These are phyloP conservation scores for Kluyveromyces aestuarii DNA, from an alignment of 805 yeast genomes.

Conservation along the genomic window DNA sequence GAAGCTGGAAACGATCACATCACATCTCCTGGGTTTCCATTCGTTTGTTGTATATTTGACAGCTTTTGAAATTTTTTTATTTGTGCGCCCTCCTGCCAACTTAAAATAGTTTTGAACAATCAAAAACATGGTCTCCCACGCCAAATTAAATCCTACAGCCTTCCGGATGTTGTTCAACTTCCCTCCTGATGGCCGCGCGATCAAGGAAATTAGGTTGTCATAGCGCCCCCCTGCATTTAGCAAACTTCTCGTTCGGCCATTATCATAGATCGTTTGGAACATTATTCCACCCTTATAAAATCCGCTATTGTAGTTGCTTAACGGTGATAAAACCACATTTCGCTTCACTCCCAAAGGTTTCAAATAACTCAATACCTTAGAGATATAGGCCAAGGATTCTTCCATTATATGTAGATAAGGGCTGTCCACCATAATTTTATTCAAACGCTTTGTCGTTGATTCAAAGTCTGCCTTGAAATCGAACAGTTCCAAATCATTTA, in stretches of 20 bases:
- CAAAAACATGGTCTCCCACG: constrained; percentile 56
- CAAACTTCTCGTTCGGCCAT: constrained; percentile 37
- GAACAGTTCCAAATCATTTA: constrained; percentile 73
- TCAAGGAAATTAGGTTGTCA: constrained; percentile 58
- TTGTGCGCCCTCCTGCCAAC: constrained; percentile 24
- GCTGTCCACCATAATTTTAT: constrained; percentile 65
- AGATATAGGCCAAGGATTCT: constrained; percentile 51
- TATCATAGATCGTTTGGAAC: constrained; percentile 78
- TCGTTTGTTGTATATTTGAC: constrained; percentile 31
- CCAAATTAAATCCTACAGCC: constrained; percentile 84
- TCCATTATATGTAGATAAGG: constrained; percentile 55
- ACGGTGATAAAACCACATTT: constrained; percentile 60
- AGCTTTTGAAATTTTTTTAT: constrained; percentile 29
- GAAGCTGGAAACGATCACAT: constrained; percentile 69
- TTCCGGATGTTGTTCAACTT: constrained; percentile 30
- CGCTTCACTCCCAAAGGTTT: constrained; percentile 51
- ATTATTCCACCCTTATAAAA: constrained; percentile 76
- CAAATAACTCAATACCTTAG: constrained; percentile 45
- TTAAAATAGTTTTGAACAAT: constrained; percentile 41
- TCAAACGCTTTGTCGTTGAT: constrained; percentile 51
- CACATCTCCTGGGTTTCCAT: constrained; percentile 61
- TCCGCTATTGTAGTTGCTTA: constrained; percentile 72
- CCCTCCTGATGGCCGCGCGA: constrained; percentile 47
- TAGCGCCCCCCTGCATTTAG: constrained; percentile 94
- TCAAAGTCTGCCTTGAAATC: constrained; percentile 68